phyloP scores from a whole-genome alignment of 371 early-diverging fungal species.

The Mucor racemosus region DNA sequence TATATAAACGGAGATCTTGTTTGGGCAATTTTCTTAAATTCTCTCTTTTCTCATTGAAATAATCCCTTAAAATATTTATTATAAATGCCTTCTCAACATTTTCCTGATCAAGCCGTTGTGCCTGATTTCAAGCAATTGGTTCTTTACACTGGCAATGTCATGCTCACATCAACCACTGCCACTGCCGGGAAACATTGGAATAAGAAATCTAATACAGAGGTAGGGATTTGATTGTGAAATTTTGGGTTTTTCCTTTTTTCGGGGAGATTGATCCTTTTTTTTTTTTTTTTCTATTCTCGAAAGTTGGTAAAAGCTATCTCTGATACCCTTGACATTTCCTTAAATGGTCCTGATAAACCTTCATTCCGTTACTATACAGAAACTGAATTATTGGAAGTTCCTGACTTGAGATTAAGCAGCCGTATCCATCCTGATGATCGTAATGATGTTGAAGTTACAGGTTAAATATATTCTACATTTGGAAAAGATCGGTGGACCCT shows the following conservation, averaged over 20 bases:
- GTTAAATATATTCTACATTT: slow-evolving; percentile 21
- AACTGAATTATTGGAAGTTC: slow-evolving; percentile 41
- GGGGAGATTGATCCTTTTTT: background rate
- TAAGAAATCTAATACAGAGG: slow-evolving; percentile 62
- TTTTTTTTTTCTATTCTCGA: background rate
- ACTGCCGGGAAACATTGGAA: slow-evolving; percentile 34
- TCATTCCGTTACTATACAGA: slow-evolving; percentile 38
- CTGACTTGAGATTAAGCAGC: slow-evolving; percentile 47
- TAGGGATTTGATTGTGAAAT: slow-evolving; percentile 14
- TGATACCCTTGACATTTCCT: slow-evolving; percentile 51
- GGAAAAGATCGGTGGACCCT: slow-evolving; percentile 2
- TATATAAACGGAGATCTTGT: slow-evolving; percentile 4
- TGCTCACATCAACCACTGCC: slow-evolving; percentile 55
- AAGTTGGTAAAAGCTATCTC: slow-evolving; percentile 56
- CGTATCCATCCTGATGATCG: slow-evolving; percentile 50
- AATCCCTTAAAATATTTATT: background rate
- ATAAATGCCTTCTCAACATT: slow-evolving; percentile 34
- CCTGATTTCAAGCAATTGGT: slow-evolving; percentile 48
- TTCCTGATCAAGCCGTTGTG: slow-evolving; percentile 23
- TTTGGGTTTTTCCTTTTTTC: background rate
- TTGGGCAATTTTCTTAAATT: background rate
- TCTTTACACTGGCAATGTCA: slow-evolving; percentile 60
- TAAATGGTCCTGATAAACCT: slow-evolving; percentile 28
- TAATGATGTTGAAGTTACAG: slow-evolving; percentile 60
- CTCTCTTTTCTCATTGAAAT: slow-evolving; percentile 2